Base-by-base conservation (phyloP, 805 yeast genomes). In the Saturnispora sekii region DNA sequence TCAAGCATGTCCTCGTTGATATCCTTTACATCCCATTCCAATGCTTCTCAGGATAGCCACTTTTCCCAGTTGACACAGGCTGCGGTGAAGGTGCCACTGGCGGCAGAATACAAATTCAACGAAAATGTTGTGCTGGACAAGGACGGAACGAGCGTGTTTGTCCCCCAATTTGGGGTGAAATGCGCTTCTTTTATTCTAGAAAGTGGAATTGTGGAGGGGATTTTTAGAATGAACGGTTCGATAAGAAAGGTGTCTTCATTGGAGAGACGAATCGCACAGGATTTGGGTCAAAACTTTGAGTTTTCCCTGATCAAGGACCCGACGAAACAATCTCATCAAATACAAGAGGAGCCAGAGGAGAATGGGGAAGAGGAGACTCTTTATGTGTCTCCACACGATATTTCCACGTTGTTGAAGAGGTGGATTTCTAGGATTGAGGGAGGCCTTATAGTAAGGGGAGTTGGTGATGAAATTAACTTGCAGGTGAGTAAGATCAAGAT, bases 191-290 rank as follows among this genome's bases (percentile, higher is more conserved):
- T 50, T 45, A 55, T 65, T 12, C 35, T 46, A 11, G 35, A 41
- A 1, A 46, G 51, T 35, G 58, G 51, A 1, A 58, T 57, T 4
- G 50, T 54, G 4, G 66, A 65, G 50, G 69, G 69, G 10, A 52
- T 64, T n/a, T 65, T 65, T 47, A 49, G 69, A 48, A 59, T 65
- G 46, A 64, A 64, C 47, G 66, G 67, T 6, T 55, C 65, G 10
- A 51, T 65, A 30, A 58, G 58, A 36, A 64, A 63, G 41, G 57
- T 63, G 31, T 61, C 58, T 40, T 35, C 44, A 16, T 52, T 64
- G 38, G 69, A 65, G 43, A 8, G 40, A 5, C 44, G 47, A 39
- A 53, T 65, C 18, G 44, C 49, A 4, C 40, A 48, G n/a, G 58
- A 59, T 35, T 36, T 56, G 9, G 11, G 33, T 10, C 52, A 51